Conservation (phyloP, 192 early-diverging fungal genomes). For the Spinellus fusiger region DNA sequence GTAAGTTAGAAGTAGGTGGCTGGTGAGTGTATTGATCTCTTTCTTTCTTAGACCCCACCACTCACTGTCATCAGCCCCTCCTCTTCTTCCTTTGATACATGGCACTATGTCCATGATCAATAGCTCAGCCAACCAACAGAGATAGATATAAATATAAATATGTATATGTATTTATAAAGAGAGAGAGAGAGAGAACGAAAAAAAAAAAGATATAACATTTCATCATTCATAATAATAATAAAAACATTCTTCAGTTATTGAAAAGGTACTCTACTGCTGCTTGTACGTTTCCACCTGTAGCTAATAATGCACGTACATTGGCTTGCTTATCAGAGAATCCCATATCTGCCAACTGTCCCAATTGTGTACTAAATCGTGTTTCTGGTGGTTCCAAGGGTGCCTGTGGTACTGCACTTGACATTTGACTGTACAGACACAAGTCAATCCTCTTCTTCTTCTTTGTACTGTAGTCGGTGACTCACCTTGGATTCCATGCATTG, state of each 20-base stretch:
- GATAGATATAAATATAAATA: too few relatives aligned
- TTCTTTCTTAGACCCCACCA: background rate
- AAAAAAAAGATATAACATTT: background rate
- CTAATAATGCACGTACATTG: constrained; percentile 83
- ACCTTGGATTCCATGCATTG: background rate
- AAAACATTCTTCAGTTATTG: too few relatives aligned
- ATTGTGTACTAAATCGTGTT: constrained; percentile 56
- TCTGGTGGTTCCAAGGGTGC: constrained; percentile 43
- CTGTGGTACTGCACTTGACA: constrained; percentile 16
- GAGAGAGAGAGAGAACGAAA: background rate
- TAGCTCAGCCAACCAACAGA: too few relatives aligned
- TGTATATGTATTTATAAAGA: background rate
- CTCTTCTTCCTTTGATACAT: background rate
- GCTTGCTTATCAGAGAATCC: constrained; percentile 80
- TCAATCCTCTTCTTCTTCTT: background rate
- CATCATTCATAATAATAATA: too few relatives aligned
- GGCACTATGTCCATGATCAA: background rate
- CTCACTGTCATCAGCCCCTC: background rate
- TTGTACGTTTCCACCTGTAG: constrained; percentile 80
- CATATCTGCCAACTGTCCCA: constrained; percentile 86
- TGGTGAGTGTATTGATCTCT: background rate
- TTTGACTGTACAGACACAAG: too few relatives aligned
- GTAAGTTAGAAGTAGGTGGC: background rate
- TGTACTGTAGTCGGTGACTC: background rate
- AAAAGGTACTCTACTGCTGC: constrained; percentile 78